Conservation (phyloP, 2,329 filamentous ascomycete genomes). For the Ceratocystis alfenasii region DNA sequence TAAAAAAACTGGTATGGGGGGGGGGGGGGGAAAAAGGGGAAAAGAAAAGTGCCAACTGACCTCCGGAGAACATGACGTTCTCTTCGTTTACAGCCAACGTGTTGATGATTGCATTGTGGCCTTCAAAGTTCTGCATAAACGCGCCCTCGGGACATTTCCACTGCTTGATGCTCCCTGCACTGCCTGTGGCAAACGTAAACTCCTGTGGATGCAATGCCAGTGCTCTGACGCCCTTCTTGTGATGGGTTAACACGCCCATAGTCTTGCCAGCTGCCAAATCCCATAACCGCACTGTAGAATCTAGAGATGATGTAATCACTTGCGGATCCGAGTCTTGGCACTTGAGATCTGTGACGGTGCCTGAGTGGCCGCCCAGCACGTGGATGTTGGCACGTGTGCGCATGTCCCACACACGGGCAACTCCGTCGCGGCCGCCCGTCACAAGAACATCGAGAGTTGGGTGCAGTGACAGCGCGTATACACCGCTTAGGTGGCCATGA, state of each 20-base stretch:
- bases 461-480: constrained; percentile 87
- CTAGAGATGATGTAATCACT: constrained; percentile 84
- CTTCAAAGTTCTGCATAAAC: constrained; percentile 98
- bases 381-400: constrained; percentile 90
- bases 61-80: constrained; percentile 88
- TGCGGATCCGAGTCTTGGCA: constrained; percentile 96
- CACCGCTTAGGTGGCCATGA: constrained; percentile 89
- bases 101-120: constrained; percentile 94
- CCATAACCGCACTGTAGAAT: constrained; percentile 85
- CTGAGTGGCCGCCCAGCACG: constrained; percentile 80
- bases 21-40: not conserved
- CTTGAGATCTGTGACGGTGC: constrained; percentile 76
- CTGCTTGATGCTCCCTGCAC: constrained; percentile 91
- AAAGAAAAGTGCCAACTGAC: constrained; percentile 26
- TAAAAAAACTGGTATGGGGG: not conserved
- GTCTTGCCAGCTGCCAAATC: constrained; percentile 93
- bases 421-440: constrained; percentile 87
- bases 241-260: constrained; percentile 90
- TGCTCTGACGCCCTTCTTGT: constrained; percentile 91
- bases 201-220: constrained; percentile 78
- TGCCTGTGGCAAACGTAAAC: constrained; percentile 91
- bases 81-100: constrained; percentile 86
- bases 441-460: constrained; percentile 90
- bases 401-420: constrained; percentile 97
- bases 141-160: constrained; percentile 98